These are phyloP conservation scores for Macadamia integrifolia DNA, from an alignment of 164 flowering plant species.

Conservation along the genomic window DNA sequence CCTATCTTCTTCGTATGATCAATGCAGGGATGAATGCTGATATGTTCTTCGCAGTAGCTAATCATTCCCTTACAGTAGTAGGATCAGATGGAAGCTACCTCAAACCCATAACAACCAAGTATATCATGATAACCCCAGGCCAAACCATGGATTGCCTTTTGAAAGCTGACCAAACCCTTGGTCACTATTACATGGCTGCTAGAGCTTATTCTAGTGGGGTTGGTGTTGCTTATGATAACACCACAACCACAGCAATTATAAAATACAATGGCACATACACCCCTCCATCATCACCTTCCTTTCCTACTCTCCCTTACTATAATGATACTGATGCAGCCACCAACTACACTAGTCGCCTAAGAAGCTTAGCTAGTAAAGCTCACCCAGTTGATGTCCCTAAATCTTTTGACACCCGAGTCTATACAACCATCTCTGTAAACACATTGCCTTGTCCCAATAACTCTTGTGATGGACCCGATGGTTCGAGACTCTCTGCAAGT, in stretches of 20 bases:
- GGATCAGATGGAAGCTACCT: slow-evolving; percentile 12
- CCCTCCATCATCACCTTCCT: too few relatives aligned
- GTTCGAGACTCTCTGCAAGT: too few relatives aligned
- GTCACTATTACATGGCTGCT: slow-evolving; percentile 16
- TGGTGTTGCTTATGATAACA: slow-evolving; percentile 12
- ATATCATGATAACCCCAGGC: slow-evolving; percentile 17
- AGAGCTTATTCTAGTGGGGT: neutral
- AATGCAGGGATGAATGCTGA: slow-evolving; percentile 16
- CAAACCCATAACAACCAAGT: slow-evolving; percentile 13
- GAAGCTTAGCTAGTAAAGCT: too few relatives aligned
- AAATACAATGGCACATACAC: slow-evolving; percentile 13
- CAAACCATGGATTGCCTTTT: slow-evolving; percentile 22
- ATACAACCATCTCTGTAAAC: too few relatives aligned
- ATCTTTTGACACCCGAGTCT: too few relatives aligned
- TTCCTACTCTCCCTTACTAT: too few relatives aligned
- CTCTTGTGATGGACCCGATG: too few relatives aligned
- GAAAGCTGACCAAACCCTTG: slow-evolving; percentile 11
- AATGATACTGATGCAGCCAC: too few relatives aligned
- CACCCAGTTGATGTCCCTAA: too few relatives aligned
- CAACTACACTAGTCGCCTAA: too few relatives aligned
- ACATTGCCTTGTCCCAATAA: too few relatives aligned
- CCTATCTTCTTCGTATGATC: slow-evolving; percentile 19
- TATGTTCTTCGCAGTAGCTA: slow-evolving; percentile 14
- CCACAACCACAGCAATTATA: slow-evolving; percentile 29
- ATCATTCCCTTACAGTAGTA: slow-evolving; percentile 11